These are phyloP conservation scores for Trypanosoma cruzi DNA, from an alignment of 208 protist species.

Conservation along the genomic window DNA sequence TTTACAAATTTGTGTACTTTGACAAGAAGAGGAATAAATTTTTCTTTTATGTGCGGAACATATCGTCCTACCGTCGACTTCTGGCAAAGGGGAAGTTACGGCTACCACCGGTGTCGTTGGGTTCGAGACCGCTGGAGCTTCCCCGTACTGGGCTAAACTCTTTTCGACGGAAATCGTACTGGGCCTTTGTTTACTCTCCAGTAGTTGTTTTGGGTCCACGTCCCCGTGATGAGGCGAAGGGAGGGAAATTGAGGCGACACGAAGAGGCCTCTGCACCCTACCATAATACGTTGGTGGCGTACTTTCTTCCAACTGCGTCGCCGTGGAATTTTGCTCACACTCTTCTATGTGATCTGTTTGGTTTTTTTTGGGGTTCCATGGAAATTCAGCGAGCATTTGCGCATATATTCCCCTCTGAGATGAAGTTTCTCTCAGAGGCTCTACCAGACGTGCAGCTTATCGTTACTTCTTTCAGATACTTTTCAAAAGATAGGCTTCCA, in stretches of 20 bases:
- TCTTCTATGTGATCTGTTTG: conserved; percentile 38
- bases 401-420: conserved; percentile 5
- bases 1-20: conserved; percentile 27
- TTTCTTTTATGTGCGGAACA: conserved; percentile 23
- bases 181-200: conserved; percentile 14
- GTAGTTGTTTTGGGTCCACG: background rate
- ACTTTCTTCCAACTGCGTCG: conserved; percentile 33
- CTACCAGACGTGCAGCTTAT: conserved; percentile 17
- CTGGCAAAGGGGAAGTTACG: conserved; percentile 1
- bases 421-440: conserved; percentile 6
- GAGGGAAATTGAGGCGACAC: background rate
- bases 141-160: background rate
- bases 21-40: conserved; percentile 16
- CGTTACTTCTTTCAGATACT: conserved; percentile 22
- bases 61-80: conserved; percentile 6
- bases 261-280: background rate
- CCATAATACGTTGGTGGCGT: conserved; percentile 18
- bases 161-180: conserved; percentile 4
- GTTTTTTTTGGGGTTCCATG: conserved; percentile 33
- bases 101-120: conserved; percentile 19
- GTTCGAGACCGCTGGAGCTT: conserved; percentile 22
- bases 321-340: conserved; percentile 46
- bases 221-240: conserved; percentile 5
- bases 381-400: conserved; percentile 9
- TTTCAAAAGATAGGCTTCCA: conserved; percentile 22